phyloP scores from a whole-genome alignment of 805 yeast species.

The Torulaspora indica region DNA sequence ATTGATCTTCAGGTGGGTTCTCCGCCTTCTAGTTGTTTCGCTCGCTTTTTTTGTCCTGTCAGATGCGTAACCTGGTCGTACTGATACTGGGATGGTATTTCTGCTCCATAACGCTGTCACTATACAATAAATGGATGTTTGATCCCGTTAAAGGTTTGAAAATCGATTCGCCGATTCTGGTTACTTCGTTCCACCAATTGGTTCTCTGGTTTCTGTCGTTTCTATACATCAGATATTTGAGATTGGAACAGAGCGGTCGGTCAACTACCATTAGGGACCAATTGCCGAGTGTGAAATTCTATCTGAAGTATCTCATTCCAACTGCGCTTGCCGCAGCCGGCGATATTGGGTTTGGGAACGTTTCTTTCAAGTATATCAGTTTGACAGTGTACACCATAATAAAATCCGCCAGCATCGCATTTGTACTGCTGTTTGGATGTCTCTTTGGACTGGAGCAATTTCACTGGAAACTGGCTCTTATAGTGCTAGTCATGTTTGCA shows the following conservation, averaged over 20 bases:
- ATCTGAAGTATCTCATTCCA: slow-evolving; percentile 60
- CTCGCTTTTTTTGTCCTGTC: slow-evolving; percentile 1
- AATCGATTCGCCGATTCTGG: slow-evolving; percentile 76
- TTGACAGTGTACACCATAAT: slow-evolving; percentile 88
- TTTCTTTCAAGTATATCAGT: slow-evolving; percentile 72
- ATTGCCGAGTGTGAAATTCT: slow-evolving; percentile 35
- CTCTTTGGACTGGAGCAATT: slow-evolving; percentile 72
- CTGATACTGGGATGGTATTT: slow-evolving; percentile 58
- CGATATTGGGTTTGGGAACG: slow-evolving; percentile 90
- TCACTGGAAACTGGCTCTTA: slow-evolving; percentile 58
- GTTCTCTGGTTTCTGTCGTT: slow-evolving; percentile 51
- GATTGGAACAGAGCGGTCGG: slow-evolving; percentile 1
- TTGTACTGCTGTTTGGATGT: slow-evolving; percentile 85
- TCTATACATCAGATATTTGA: slow-evolving; percentile 37
- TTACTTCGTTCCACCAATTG: slow-evolving; percentile 82
- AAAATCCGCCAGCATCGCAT: slow-evolving; percentile 80
- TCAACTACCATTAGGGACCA: neutral
- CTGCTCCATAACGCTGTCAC: slow-evolving; percentile 62
- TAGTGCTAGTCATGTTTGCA: slow-evolving; percentile 71
- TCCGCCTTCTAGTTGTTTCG: neutral
- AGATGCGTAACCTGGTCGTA: slow-evolving; percentile 10
- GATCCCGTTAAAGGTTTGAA: slow-evolving; percentile 60
- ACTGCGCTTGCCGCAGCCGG: slow-evolving; percentile 86
- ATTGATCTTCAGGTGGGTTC: neutral
- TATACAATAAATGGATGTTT: slow-evolving; percentile 98